These are phyloP conservation scores for Vachellia pachyceras DNA, from an alignment of 306 rosid genomes.

Conservation along the genomic window DNA sequence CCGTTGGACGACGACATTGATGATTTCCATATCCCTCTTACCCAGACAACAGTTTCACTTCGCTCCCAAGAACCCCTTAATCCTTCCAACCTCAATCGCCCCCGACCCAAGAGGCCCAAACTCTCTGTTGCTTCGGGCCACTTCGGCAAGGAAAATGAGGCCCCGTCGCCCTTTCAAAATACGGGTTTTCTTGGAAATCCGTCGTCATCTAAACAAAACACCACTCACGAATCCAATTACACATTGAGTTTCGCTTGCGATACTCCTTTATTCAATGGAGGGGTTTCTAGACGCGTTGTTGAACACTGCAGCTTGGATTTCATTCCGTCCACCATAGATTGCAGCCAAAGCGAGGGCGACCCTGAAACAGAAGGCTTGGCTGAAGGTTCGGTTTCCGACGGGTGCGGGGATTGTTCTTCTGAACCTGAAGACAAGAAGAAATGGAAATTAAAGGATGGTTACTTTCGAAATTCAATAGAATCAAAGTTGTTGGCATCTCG, in stretches of 20 bases:
- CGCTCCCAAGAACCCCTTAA: not conserved
- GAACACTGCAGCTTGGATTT: conserved; percentile 61
- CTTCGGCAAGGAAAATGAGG: conserved; percentile 62
- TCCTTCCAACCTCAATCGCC: not conserved
- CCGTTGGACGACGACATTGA: conserved; percentile 41
- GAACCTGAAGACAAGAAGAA: conserved; percentile 36
- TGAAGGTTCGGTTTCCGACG: not conserved
- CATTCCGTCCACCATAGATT: conserved; percentile 59
- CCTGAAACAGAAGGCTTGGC: not conserved
- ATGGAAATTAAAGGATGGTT: conserved; percentile 44
- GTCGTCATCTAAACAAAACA: not conserved
- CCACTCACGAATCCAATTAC: not conserved
- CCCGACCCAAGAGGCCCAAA: conserved; percentile 50
- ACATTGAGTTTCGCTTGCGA: not conserved
- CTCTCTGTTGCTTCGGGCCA: not conserved
- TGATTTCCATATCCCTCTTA: conserved; percentile 64
- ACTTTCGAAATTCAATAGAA: conserved; percentile 69
- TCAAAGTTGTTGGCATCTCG: conserved; percentile 56
- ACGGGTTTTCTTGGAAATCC: not conserved
- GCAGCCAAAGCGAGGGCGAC: not conserved
- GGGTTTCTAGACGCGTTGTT: not conserved
- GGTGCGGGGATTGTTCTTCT: conserved; percentile 19
- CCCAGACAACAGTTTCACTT: conserved; percentile 45
- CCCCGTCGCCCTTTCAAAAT: conserved; percentile 25
- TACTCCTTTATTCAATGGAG: conserved; percentile 14